Evolutionary conservation across 1,284 basidiomycete species (phyloP).

Genomic region (Cystobasidium slooffiae): DNA sequence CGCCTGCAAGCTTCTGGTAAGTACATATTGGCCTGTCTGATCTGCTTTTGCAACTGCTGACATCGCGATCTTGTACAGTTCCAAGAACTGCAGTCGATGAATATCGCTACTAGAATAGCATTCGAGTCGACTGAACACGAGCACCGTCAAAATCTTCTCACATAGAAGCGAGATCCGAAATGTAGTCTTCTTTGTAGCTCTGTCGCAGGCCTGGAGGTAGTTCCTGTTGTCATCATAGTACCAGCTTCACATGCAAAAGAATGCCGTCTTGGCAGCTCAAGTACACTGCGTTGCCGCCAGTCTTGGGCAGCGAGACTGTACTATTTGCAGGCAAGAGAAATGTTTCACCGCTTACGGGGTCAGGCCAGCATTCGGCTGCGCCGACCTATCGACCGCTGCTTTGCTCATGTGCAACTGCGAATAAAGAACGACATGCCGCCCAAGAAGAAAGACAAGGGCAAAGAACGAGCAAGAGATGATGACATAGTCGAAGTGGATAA

Average conservation of each 20-base stretch:
- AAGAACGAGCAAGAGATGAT: slow-evolving; percentile 26
- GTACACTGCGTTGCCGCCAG: too few relatives aligned
- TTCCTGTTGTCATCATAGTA: slow-evolving; percentile 8
- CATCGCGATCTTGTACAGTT: slow-evolving; percentile 4
- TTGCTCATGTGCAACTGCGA: background rate
- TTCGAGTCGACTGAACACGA: slow-evolving; percentile 40
- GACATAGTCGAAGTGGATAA: slow-evolving; percentile 21
- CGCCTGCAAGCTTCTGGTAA: slow-evolving; percentile 74
- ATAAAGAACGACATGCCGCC: slow-evolving; percentile 6
- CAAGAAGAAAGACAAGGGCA: slow-evolving; percentile 32
- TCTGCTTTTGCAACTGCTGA: background rate
- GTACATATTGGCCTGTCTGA: background rate
- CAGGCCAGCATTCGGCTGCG: too few relatives aligned
- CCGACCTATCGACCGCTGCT: background rate
- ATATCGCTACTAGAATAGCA: slow-evolving; percentile 75
- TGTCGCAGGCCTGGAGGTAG: background rate
- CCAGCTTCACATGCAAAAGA: background rate
- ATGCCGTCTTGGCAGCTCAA: background rate
- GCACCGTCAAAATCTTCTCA: slow-evolving; percentile 33
- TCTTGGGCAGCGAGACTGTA: too few relatives aligned
- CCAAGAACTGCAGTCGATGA: slow-evolving; percentile 84
- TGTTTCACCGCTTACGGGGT: too few relatives aligned
- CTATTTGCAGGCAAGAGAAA: too few relatives aligned
- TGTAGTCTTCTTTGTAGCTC: background rate
- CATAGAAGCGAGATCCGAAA: background rate